These are phyloP conservation scores for Trypanosoma brucei DNA, from an alignment of 208 protist species.

Conservation along the genomic window DNA sequence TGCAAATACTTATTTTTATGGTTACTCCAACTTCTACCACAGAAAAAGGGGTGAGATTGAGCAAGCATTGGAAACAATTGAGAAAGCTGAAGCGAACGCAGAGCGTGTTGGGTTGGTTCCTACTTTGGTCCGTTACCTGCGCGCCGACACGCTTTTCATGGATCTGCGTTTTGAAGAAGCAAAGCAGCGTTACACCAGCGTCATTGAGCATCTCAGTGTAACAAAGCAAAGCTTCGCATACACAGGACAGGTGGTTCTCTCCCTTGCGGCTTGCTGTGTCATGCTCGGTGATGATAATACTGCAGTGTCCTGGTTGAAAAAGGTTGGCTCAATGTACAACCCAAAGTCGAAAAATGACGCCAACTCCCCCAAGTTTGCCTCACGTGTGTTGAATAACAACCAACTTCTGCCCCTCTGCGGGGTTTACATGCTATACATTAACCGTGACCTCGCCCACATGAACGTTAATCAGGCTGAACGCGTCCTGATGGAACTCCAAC, in stretches of 20 bases:
- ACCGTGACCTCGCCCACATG: constrained; percentile 89
- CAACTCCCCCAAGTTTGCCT: constrained; percentile 84
- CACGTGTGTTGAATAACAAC: constrained; percentile 66
- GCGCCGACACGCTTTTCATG: constrained; percentile 91
- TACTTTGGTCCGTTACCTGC: constrained; percentile 82
- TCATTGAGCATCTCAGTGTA: constrained; percentile 62
- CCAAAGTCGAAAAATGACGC: constrained; percentile 86
- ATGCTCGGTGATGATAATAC: constrained; percentile 73
- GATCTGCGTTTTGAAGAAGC: constrained; percentile 78
- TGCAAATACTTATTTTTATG: constrained; percentile 88
- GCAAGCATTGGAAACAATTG: constrained; percentile 69
- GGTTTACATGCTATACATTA: constrained; percentile 90
- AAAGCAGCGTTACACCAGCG: constrained; percentile 43
- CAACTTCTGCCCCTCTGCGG: constrained; percentile 69
- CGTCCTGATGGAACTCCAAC: constrained; percentile 59
- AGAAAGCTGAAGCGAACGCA: constrained; percentile 66
- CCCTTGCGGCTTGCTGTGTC: constrained; percentile 75
- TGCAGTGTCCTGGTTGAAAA: constrained; percentile 66
- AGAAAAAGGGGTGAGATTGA: constrained; percentile 78
- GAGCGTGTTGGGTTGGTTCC: constrained; percentile 63
- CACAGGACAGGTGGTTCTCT: constrained; percentile 81
- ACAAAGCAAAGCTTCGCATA: constrained; percentile 85
- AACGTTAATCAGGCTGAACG: constrained; percentile 68
- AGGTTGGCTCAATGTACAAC: constrained; percentile 85
- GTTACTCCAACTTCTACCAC: constrained; percentile 90